Evolutionary conservation across 768 basidiomycete genomes (phyloP).

Genomic region (Terana coerulea): DNA sequence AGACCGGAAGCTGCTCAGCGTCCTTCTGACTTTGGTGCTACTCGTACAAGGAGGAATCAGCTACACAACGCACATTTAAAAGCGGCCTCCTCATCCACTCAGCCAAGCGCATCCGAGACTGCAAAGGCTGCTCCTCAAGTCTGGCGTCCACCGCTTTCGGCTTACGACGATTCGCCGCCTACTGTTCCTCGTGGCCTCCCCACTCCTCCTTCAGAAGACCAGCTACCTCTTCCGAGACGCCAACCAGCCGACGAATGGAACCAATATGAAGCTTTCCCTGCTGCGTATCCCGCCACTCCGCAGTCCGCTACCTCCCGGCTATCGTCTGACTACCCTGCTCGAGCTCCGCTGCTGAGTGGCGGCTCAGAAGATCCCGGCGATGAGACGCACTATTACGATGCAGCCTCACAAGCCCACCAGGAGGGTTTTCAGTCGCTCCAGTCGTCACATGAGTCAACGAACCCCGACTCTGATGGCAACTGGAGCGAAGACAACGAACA

Average conservation of each 20-base stretch:
- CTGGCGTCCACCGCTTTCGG: slow-evolving; percentile 58
- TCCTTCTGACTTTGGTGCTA: slow-evolving; percentile 5
- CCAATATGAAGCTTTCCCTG: slow-evolving; percentile 20
- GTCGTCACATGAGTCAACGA: slow-evolving; percentile 54
- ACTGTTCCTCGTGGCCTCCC: neutral
- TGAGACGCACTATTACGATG: slow-evolving; percentile 37
- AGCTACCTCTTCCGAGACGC: neutral
- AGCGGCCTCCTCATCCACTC: neutral
- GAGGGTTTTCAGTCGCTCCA: slow-evolving; percentile 76
- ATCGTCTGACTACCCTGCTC: neutral
- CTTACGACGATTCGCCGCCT: slow-evolving; percentile 26
- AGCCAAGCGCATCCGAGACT: neutral
- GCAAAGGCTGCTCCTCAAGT: slow-evolving; percentile 36
- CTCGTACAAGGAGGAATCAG: slow-evolving; percentile 5
- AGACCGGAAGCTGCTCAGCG: neutral
- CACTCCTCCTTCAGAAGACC: slow-evolving; percentile 11
- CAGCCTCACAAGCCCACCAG: slow-evolving; percentile 13
- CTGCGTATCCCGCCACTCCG: slow-evolving; percentile 23
- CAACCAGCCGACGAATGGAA: slow-evolving; percentile 18
- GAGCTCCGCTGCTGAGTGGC: neutral
- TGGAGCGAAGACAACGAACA: slow-evolving; percentile 51
- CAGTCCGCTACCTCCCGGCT: neutral
- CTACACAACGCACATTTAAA: slow-evolving; percentile 7
- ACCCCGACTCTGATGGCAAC: slow-evolving; percentile 55
- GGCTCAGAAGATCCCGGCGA: slow-evolving; percentile 9